Base-by-base conservation (phyloP, 2,329 filamentous ascomycete genomes). In the Claviceps fusiformis region DNA sequence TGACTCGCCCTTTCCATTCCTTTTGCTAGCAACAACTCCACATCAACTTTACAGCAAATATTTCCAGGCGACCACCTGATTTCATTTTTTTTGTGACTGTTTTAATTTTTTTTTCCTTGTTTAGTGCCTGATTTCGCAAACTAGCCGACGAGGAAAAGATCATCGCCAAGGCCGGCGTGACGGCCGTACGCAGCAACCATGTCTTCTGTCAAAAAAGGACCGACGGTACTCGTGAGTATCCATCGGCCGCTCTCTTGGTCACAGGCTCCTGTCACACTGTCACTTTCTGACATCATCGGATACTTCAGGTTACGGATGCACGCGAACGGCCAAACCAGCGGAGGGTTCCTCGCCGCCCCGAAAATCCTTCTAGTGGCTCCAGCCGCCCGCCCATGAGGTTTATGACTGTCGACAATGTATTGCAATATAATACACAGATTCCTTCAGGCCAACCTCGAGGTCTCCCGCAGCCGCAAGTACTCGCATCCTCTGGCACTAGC, bases 361-460 rank as follows among this genome's bases (percentile, higher is more conserved):
- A 68, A 33, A 67, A 67, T 5, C 60, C 59, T 43, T 56, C 66
- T 41, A 65, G 63, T 2, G 59, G 64, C 10, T 62, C 63, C 3
- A 64, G 63, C 19, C 68, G 67, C 17, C 63, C 67, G 61, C 75
- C 78, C 61, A 91, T 82, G 75, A 87, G 82, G 63, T 87, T 87
- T 69, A 89, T 97, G 67, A 85, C 83, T 1, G 92, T 98, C 69
- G 93, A 98, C 73, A 95, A 92, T 67, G 87, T 97, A 60, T 82
- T 98, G 5, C 90, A 95, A 68, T 89, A 95, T 73, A 86, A 90
- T 57, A 93, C 89, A 52, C 91, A 96, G 65, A 93, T 98, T 45
- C 93, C 93, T 1, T 97, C 93, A 0, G 91, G 90, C 64, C 92
- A 96, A 69, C 88, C 89, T 55, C 84, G 93, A 44, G 78, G 81